Evolutionary conservation across 2,329 filamentous ascomycete species (phyloP).

Genomic region (Chrysoporthe deuterocubensis): DNA sequence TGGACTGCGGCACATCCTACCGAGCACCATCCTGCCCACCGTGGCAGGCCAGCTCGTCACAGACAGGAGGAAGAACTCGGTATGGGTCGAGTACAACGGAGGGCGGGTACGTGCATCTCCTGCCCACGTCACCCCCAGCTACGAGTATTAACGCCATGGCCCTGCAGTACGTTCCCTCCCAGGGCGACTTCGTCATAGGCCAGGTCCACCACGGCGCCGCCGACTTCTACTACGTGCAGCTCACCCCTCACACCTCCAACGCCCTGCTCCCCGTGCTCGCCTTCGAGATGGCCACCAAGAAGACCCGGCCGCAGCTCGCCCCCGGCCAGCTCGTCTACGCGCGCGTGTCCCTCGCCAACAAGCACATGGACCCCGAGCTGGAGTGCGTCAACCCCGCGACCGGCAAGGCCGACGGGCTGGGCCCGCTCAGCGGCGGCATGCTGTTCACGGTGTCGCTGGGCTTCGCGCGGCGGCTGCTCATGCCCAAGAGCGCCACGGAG

Average conservation of each 20-base stretch:
- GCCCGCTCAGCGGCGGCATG: slow-evolving; percentile 84
- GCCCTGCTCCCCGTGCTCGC: slow-evolving; percentile 82
- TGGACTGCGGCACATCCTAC: slow-evolving; percentile 80
- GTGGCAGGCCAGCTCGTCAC: slow-evolving; percentile 69
- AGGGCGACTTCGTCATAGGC: slow-evolving; percentile 87
- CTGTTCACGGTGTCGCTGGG: slow-evolving; percentile 78
- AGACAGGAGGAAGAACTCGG: slow-evolving; percentile 74
- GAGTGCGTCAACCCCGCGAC: slow-evolving; percentile 87
- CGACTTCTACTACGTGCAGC: slow-evolving; percentile 79
- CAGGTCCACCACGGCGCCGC: slow-evolving; percentile 75
- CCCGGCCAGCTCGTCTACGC: slow-evolving; percentile 86
- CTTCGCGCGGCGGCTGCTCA: slow-evolving; percentile 80
- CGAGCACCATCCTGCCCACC: slow-evolving; percentile 71
- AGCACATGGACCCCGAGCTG: slow-evolving; percentile 81
- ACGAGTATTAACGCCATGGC: slow-evolving; percentile 37
- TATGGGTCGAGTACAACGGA: slow-evolving; percentile 74
- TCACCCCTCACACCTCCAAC: slow-evolving; percentile 66
- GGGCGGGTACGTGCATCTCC: slow-evolving; percentile 62
- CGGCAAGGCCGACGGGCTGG: slow-evolving; percentile 86
- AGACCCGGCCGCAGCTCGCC: slow-evolving; percentile 80
- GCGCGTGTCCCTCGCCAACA: slow-evolving; percentile 75
- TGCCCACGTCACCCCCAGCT: slow-evolving; percentile 53
- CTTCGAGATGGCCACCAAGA: slow-evolving; percentile 93
- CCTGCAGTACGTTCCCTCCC: slow-evolving; percentile 73
- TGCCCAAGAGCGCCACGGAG: slow-evolving; percentile 62